Evolutionary conservation across 2,329 filamentous ascomycete genomes (phyloP).

Genomic region (Colletotrichum echinochloae): DNA sequence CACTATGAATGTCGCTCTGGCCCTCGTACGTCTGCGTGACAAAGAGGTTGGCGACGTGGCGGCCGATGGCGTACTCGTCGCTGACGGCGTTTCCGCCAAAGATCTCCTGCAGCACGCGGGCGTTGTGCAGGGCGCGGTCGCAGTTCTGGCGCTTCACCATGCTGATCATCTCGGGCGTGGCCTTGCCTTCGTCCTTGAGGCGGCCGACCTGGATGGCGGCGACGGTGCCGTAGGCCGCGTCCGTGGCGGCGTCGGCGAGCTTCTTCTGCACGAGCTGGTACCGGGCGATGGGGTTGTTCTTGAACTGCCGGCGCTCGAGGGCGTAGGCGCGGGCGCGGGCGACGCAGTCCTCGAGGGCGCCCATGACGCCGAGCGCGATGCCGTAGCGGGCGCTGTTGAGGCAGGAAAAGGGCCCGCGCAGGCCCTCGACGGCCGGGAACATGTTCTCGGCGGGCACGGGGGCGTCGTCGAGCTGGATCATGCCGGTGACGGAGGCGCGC

Average conservation of each 20-base stretch:
- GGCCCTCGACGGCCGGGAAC: constrained; percentile 90
- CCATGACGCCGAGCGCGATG: constrained; percentile 93
- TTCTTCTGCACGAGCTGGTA: constrained; percentile 99
- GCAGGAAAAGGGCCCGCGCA: constrained; percentile 91
- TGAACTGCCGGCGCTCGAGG: constrained; percentile 96
- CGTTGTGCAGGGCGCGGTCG: constrained; percentile 85
- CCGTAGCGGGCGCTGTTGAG: constrained; percentile 94
- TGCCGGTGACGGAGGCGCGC: constrained; percentile 92
- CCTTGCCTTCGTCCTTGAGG: constrained; percentile 91
- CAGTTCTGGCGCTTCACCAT: constrained; percentile 99
- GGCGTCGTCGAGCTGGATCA: constrained; percentile 95
- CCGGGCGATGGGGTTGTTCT: constrained; percentile 91
- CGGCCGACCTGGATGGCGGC: constrained; percentile 91
- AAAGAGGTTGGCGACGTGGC: constrained; percentile 95
- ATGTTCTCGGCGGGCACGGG: constrained; percentile 92
- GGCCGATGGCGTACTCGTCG: constrained; percentile 94
- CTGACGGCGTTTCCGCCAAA: constrained; percentile 99
- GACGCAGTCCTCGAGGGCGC: constrained; percentile 93
- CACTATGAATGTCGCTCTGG: constrained; percentile 96
- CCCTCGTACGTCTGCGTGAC: constrained; percentile 99
- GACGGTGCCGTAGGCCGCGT: constrained; percentile 90
- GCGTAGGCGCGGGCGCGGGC: constrained; percentile 84
- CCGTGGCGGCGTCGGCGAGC: constrained; percentile 89
- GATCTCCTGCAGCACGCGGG: constrained; percentile 88
- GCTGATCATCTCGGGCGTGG: constrained; percentile 93